These are phyloP conservation scores for Immersiporthe knoxdaviesiana DNA, from an alignment of 2,329 filamentous ascomycete genomes.

Conservation along the genomic window DNA sequence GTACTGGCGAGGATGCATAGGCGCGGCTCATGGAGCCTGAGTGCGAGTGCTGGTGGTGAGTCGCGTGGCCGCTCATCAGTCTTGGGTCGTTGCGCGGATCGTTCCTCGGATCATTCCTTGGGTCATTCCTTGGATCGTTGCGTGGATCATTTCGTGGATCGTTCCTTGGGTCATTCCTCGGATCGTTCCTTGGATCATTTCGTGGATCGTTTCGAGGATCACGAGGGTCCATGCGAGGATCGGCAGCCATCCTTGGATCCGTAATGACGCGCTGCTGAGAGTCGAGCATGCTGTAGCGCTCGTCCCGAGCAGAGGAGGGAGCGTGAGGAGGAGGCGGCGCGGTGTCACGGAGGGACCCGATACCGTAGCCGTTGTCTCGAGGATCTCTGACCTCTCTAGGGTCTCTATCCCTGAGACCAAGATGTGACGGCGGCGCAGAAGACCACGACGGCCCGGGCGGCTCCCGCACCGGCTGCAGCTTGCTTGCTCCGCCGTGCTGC, in stretches of 20 bases:
- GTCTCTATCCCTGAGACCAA: constrained; percentile 31
- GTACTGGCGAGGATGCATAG: constrained; percentile 22
- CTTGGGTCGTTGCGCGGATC: constrained; percentile 5
- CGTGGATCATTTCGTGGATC: constrained; percentile 3
- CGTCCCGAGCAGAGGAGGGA: constrained; percentile 14
- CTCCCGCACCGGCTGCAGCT: constrained; percentile 40
- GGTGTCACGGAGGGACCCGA: constrained; percentile 20
- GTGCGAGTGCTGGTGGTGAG: constrained; percentile 28
- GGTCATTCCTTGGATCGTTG: not conserved
- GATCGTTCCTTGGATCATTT: not conserved
- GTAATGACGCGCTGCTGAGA: constrained; percentile 19
- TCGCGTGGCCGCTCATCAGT: constrained; percentile 27
- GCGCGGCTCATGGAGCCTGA: constrained; percentile 26
- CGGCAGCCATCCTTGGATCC: constrained; percentile 24
- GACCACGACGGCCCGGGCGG: constrained; percentile 42
- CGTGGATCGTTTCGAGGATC: not conserved
- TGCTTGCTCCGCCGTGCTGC: constrained; percentile 43
- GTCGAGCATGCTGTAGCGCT: constrained; percentile 26
- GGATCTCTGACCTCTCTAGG: constrained; percentile 21
- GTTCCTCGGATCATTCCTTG: not conserved
- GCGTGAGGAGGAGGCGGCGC: not conserved
- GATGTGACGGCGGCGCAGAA: constrained; percentile 34
- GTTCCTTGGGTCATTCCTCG: not conserved
- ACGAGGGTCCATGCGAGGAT: constrained; percentile 28
- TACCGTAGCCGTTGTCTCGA: constrained; percentile 25